Base-by-base conservation (phyloP, 805 yeast genomes). In the Scheffersomyces ergatensis region DNA sequence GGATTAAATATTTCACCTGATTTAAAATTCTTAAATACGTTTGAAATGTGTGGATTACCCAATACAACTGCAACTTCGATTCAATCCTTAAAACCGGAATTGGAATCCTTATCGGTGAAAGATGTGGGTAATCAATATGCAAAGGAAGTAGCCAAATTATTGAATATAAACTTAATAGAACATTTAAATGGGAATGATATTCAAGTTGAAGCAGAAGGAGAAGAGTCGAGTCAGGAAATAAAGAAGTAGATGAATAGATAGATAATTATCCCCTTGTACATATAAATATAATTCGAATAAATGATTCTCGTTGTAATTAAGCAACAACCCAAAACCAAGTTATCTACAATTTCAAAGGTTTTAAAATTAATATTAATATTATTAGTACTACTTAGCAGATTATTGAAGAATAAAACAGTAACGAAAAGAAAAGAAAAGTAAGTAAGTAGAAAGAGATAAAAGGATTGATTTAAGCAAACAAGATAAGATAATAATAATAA, bases 241-340 rank as follows among this genome's bases (percentile, higher is more conserved):
- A n/a, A 34, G 24, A 13, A 21, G 14, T 23, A 34, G 36, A 89
- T 36, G 89, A 85, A 44, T 98, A 92, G 55, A 74, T 92, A 42
- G 95, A 87, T 64, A 80, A 81, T n/a, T n/a, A n/a, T n/a, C n/a
- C 48, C 98, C 93, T 59, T 98, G 92, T 64, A 82, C 86, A 43
- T 15, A 92, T n/a, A n/a, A n/a, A n/a, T n/a, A n/a, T n/a, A n/a
- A n/a, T n/a, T n/a, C n/a, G n/a, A n/a, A n/a, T n/a, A n/a, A n/a
- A n/a, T n/a, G n/a, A n/a, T n/a, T n/a, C n/a, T n/a, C n/a, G n/a
- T n/a, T n/a, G n/a, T n/a, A n/a, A n/a, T n/a, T n/a, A n/a, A n/a
- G n/a, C n/a, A n/a, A n/a, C n/a, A n/a, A n/a, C n/a, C n/a, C 92
- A 65, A 76, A 93, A 48, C 98, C 92, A 64, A n/a, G n/a, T 8